Conservation (phyloP, 495 filamentous ascomycete genomes). For the Podospora pseudocomata region DNA sequence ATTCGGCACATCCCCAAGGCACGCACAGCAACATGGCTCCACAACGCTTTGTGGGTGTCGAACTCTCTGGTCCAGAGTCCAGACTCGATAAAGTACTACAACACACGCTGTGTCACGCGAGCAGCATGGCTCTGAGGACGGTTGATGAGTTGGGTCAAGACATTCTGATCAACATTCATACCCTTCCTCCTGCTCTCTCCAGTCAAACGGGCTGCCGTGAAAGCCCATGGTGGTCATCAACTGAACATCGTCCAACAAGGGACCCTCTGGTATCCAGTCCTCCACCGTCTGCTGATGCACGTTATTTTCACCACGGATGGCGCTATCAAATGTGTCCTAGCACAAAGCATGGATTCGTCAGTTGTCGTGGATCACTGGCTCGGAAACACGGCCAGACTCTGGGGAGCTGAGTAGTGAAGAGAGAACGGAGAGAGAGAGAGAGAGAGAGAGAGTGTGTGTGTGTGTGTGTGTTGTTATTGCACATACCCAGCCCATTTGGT, state of each 20-base stretch:
- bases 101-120: neutral
- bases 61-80: neutral
- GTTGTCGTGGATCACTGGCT: neutral
- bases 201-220: neutral
- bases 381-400: neutral
- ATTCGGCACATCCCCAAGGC: neutral
- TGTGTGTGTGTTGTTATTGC: neutral
- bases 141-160: no score
- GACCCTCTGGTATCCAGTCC: conserved; percentile 5
- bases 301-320: neutral
- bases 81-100: neutral
- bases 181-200: conserved; percentile 3
- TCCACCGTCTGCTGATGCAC: conserved; percentile 3
- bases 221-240: conserved; percentile 8
- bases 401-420: neutral
- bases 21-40: neutral
- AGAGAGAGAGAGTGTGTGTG: neutral
- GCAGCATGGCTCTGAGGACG: neutral
- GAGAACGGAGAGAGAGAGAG: neutral
- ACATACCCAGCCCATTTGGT: conserved; percentile 9
- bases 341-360: neutral
- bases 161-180: neutral
- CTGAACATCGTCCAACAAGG: conserved; percentile 2
- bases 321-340: conserved; percentile 4
- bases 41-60: neutral